Evolutionary conservation across 805 yeast species (phyloP), one percentile per base, ranked within the genome.

Genomic region (Candida nitratophila): DNA sequence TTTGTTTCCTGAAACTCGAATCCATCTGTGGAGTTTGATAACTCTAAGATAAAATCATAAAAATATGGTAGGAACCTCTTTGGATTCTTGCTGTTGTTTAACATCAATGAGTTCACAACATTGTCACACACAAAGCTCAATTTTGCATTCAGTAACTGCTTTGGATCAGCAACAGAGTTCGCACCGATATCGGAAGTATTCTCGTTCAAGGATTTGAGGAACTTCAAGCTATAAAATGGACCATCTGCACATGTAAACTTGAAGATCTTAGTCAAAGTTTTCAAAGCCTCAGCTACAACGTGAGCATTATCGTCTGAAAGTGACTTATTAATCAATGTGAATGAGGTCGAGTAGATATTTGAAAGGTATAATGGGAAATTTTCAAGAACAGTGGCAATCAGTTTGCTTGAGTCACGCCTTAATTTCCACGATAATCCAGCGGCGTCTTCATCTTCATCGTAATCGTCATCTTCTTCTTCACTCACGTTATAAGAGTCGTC

Each of bases 401-500:
- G 53, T 27, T 61, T 63, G 7, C 76, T 68, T 0, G 86, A 63
- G 43, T 71, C 73, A 36, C 76, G 65, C 47, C 93, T 66, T 17
- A 85, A 61, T 49, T 76, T 81, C 84, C 90, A 81, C 1, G 83
- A 72, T 17, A 55, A 59, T 21, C 63, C 66, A 29, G 66, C 66
- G 5, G 60, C 63, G 19, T 61, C 64, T 16, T 66, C 68, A 22
- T 54, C 59, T 31, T 75, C 78, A 22, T 54, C 68, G 11, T 75
- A 81, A n/a, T 66, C 74, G n/a, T 38, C 34, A 32, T 50, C 66
- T 29, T 65, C 65, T 20, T 58, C 61, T 15, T 61, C 64, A 19
- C 66, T 66, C 29, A 69, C n/a, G n/a, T n/a, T 75, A 24, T 66
- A 70, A 12, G 62, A 66, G 4, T 52, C 63, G 3, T 63, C 68